Evolutionary conservation across 371 early-diverging fungal genomes (phyloP), one percentile per base, ranked within the genome.

Genomic region (Umbelopsis sp.): DNA sequence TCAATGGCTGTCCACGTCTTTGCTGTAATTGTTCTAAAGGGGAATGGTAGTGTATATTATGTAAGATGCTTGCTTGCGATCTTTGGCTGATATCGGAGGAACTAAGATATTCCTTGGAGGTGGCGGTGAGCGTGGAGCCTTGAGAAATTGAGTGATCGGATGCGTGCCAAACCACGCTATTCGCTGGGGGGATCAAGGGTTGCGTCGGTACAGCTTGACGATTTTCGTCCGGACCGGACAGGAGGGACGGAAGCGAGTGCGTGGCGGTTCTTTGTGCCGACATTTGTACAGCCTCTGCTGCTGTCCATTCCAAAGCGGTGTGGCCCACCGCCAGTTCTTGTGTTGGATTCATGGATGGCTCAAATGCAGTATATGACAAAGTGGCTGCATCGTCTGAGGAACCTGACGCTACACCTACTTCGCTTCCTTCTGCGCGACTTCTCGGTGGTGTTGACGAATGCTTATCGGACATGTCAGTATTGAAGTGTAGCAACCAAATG

Each of bases 11-110:
- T 8, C 16, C 4, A 18, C 57, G 57, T 16, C 35, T 24, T 18
- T 35, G 18, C 12, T 29, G 35, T 12, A 37, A 57, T 57, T 35
- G 57, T n/a, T 57, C 57, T n/a, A 57, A 35, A 35, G 57, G 57
- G 3, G 57, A 57, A 29, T 57, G 57, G 35, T 57, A 57, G 16
- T 57, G 35, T 14, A 48, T 18, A 57, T 57, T 35, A 11, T 57
- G 57, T 35, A 57, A 57, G 16, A 57, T 35, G n/a, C 57, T 57
- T 35, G 57, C 57, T 57, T 57, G 57, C 10, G 57, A 35, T 1
- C 57, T 24, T 35, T 57, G 57, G 35, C 57, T 57, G 57, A 57
- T 57, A 57, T 57, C 57, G 10, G 57, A 57, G 12, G 57, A 57
- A 18, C 57, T 57, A 14, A 25, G 29, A n/a, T 57, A 57, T 35